Percentiles rank a stretch among this genome's conserved stretches.
Evolutionary conservation across 1,139 yeast genomes (phyloP).

Genomic region (Candida mesenterica): DNA sequence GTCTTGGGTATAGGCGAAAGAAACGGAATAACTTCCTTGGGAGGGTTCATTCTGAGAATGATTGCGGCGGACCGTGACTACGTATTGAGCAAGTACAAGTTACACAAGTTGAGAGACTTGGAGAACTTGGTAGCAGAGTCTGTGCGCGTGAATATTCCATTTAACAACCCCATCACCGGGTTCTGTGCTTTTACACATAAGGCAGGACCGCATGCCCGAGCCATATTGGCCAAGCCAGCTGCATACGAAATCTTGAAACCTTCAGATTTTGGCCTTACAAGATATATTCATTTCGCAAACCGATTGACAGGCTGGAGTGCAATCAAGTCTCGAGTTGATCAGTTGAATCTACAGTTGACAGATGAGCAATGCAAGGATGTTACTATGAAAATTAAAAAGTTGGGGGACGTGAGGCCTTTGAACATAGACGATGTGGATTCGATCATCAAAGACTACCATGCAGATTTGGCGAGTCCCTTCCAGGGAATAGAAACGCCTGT

Average conservation of each 20-base stretch:
- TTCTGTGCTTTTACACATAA: constrained; percentile 64
- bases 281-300: constrained; percentile 60
- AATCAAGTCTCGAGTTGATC: constrained; percentile 48
- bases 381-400: constrained; percentile 51
- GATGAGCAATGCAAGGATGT: constrained; percentile 59
- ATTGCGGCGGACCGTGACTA: constrained; percentile 59
- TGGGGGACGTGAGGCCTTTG: constrained; percentile 55
- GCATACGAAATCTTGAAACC: constrained; percentile 59
- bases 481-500: not conserved
- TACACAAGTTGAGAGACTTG: constrained; percentile 53
- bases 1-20: constrained; percentile 62
- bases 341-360: constrained; percentile 46
- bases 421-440: constrained; percentile 50
- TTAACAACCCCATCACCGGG: constrained; percentile 61
- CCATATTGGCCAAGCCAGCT: constrained; percentile 58
- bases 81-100: constrained; percentile 54
- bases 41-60: constrained; percentile 64
- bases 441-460: constrained; percentile 46
- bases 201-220: constrained; percentile 63
- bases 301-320: constrained; percentile 59
- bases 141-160: constrained; percentile 57
- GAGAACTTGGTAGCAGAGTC: constrained; percentile 59
- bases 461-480: constrained; percentile 25
- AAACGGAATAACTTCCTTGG: constrained; percentile 59
- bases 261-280: constrained; percentile 54